Percentiles rank a stretch among this genome's conserved stretches.
phyloP scores from a whole-genome alignment of 2,329 filamentous ascomycete species.

The Tolypocladium inflatum region DNA sequence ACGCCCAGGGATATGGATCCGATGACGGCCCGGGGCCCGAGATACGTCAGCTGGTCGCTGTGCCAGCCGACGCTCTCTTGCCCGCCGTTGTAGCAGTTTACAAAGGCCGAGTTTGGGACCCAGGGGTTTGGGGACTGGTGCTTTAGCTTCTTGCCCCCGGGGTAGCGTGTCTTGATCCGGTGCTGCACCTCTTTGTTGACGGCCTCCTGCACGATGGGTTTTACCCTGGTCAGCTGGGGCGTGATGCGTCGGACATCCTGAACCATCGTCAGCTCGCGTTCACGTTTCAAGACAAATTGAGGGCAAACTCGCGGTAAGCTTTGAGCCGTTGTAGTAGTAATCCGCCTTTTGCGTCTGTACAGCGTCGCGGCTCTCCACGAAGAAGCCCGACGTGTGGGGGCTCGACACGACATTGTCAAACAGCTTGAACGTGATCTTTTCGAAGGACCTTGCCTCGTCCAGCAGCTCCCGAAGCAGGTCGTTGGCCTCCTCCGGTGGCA shows the following conservation, averaged over 20 bases:
- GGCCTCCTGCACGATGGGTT: constrained; percentile 57
- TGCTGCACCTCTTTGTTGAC: constrained; percentile 71
- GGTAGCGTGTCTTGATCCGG: constrained; percentile 61
- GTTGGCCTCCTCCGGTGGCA: constrained; percentile 63
- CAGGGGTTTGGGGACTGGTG: constrained; percentile 67
- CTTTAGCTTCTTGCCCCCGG: constrained; percentile 60
- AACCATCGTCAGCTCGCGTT: neutral
- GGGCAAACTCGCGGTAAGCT: constrained; percentile 41
- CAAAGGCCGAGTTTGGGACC: constrained; percentile 83
- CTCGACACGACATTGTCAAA: constrained; percentile 82
- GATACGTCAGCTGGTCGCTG: constrained; percentile 84
- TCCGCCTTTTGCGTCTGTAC: constrained; percentile 61
- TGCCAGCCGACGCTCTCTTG: constrained; percentile 85
- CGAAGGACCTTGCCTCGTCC: constrained; percentile 60
- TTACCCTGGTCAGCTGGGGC: constrained; percentile 62
- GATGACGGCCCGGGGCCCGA: constrained; percentile 81
- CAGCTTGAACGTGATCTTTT: constrained; percentile 66
- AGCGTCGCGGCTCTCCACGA: constrained; percentile 66
- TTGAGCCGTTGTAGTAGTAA: constrained; percentile 78
- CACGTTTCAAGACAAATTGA: neutral
- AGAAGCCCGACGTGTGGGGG: constrained; percentile 77
- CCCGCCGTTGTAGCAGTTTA: constrained; percentile 84
- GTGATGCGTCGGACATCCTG: constrained; percentile 69
- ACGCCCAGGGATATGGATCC: constrained; percentile 87
- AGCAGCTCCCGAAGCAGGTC: constrained; percentile 67